A percentile compares a stretch with the other conserved stretches of the same genome.
These are phyloP conservation scores for Spathaspora arborariae DNA, from an alignment of 805 yeast genomes.

Conservation along the genomic window DNA sequence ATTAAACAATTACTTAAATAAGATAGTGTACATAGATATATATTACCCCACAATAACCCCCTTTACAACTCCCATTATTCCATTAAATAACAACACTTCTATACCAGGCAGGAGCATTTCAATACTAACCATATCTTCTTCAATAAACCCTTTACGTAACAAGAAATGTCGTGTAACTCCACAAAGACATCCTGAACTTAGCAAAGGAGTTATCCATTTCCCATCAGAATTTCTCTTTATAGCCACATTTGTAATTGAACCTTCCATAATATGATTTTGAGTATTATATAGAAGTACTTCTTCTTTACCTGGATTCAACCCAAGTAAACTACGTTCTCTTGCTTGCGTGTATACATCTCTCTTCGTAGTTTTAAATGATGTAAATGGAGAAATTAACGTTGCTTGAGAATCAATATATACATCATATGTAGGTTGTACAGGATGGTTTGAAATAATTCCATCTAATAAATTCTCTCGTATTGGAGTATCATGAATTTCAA, in stretches of 20 bases:
- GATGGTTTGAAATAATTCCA: conserved; percentile 20
- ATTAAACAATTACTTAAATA: conserved; percentile 20
- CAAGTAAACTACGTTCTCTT: conserved; percentile 46
- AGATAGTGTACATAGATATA: neutral
- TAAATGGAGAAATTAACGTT: conserved; percentile 62
- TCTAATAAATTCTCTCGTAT: conserved; percentile 23
- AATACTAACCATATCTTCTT: conserved; percentile 48
- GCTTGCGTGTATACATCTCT: conserved; percentile 64
- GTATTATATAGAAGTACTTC: conserved; percentile 62
- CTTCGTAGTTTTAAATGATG: conserved; percentile 82
- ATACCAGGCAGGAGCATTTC: conserved; percentile 60
- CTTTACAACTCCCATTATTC: conserved; percentile 72
- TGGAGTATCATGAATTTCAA: conserved; percentile 31
- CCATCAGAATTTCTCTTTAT: conserved; percentile 39
- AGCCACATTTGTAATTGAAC: conserved; percentile 80
- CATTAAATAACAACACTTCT: conserved; percentile 72
- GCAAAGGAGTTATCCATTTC: conserved; percentile 78
- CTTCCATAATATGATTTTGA: conserved; percentile 65
- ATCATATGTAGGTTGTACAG: conserved; percentile 40
- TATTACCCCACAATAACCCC: conserved; percentile 39
- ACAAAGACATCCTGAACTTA: conserved; percentile 76
- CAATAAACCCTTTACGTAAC: conserved; percentile 47
- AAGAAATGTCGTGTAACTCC: conserved; percentile 76
- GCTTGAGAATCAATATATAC: conserved; percentile 58
- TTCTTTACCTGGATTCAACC: conserved; percentile 46